Evolutionary conservation across 257 asterid species (phyloP), one percentile per base, ranked within the genome.

Genomic region (Euphrasia confusa): DNA sequence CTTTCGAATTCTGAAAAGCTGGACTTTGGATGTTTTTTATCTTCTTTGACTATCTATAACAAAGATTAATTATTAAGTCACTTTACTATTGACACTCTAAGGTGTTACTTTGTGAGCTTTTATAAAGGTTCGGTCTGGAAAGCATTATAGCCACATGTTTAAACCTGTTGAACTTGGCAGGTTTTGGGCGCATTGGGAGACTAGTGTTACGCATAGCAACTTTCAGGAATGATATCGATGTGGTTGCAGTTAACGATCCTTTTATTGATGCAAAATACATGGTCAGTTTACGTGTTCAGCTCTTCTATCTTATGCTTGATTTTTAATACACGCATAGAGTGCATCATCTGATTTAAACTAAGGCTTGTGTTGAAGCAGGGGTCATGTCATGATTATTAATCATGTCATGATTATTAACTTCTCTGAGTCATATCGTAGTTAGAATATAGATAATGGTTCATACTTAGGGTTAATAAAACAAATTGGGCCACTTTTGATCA

Each of bases 141-240:
- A 33, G 9, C 60, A 65, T 58, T 3, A 52, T 1, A 61, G 26
- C 21, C 17, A 47, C 37, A 26, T 60, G 54, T 45, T 54, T 37
- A n/a, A 54, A 35, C 47, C 32, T 54, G 37, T 66, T 15, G 47
- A 68, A 35, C 50, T 37, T 18, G 72, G 80, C 75, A 93, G 99
- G 99, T 60, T 93, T 93, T 78, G 99, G 99, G 47, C 96, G 99
- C 37, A 93, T 93, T 64, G 97, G 99, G 48, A 85, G 99, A 75
- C 78, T 93, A 60, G 90, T 93, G 17, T 74, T 93, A 65, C 87
- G 99, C 54, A 75, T 93, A 64, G 96, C 97, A 61, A 82, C 92
- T 70, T 81, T 75, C 72, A 87, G 99, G 75, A 89, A 87, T 78
- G 97, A 93, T 73, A 89, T 93, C 32, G 97, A 93, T 3, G 97